Evolutionary conservation across 768 basidiomycete genomes (phyloP), one percentile per base, ranked within the genome.

Genomic region (Psilocybe azurescens): DNA sequence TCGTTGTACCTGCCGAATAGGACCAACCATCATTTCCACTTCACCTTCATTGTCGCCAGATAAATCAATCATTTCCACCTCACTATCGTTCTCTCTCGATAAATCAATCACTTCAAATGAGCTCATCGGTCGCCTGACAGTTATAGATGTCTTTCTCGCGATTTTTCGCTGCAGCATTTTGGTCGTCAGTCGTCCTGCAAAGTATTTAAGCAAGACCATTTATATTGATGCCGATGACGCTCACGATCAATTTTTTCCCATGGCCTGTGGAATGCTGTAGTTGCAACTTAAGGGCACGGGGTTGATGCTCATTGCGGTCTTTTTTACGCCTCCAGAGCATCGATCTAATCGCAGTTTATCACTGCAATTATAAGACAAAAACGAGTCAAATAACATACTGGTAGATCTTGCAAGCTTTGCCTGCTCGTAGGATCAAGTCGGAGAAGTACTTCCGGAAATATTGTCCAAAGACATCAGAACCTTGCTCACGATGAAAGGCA

Each of bases 361-460:
- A 8, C 7, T 9, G 14, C 38, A 8, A 39, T 39, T 50, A 20
- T 18, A 13, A 5, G 48, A 7, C 38, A 8, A 39, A 14, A 39
- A 39, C 38, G 14, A 39, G 38, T 8, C 38, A 9, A 13, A 10
- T 13, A 44, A 64, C 62, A 13, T 61, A 65, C 65, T 46, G 33
- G 54, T 58, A 65, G 28, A 46, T 54, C 38, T 63, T 62, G 59
- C 65, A 66, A 18, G 72, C 67, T 29, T 70, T 72, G 3, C 74
- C 73, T 10, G 74, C 76, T 0, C 69, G 72, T 6, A 65, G 57
- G 32, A 83, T 71, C 36, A 83, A 67, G 3, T 78, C 81, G 0
- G 61, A 59, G 56, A 78, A 83, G 50, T 77, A 72, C 28, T 75
- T 72, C 56, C 69, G 68, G 2, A 79, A 72, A 79, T 81, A 83